A percentile compares a stretch with the other conserved stretches of the same genome.
These are phyloP conservation scores for Coelastrella sp. DNA, from an alignment of 139 green algal genomes.

Conservation along the genomic window DNA sequence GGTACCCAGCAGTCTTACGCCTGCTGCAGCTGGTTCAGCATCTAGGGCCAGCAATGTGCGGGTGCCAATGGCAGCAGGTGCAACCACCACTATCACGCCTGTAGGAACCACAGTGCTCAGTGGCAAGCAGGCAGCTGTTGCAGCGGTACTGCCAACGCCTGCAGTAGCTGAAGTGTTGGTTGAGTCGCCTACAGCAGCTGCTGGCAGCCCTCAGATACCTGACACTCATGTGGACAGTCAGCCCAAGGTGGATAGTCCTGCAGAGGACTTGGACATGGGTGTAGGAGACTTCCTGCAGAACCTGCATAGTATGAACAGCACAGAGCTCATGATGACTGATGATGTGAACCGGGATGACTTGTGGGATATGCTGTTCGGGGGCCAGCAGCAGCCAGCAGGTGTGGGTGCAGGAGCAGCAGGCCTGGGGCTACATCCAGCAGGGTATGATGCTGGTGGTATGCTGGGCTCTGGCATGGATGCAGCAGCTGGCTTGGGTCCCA, in stretches of 20 bases:
- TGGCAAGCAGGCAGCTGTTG: background rate
- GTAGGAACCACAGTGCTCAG: background rate
- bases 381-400: conserved; percentile 5
- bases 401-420: background rate
- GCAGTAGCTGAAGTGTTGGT: background rate
- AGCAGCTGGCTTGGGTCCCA: background rate
- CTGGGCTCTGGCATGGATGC: background rate
- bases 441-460: background rate
- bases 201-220: background rate
- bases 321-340: conserved; percentile 51
- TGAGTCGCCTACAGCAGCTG: background rate
- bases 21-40: background rate
- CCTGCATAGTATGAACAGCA: conserved; percentile 2
- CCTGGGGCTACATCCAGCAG: background rate
- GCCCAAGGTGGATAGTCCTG: conserved; percentile 43
- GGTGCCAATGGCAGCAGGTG: background rate
- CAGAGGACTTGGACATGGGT: conserved; percentile 9
- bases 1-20: conserved; percentile 8
- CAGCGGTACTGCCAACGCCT: background rate
- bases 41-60: background rate
- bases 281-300: conserved; percentile 27
- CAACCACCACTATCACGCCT: background rate
- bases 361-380: conserved; percentile 46
- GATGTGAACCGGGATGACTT: conserved; percentile 54
- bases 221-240: background rate